These are phyloP conservation scores for Cucurbita maxima DNA, from an alignment of 306 rosid species.

Conservation along the genomic window DNA sequence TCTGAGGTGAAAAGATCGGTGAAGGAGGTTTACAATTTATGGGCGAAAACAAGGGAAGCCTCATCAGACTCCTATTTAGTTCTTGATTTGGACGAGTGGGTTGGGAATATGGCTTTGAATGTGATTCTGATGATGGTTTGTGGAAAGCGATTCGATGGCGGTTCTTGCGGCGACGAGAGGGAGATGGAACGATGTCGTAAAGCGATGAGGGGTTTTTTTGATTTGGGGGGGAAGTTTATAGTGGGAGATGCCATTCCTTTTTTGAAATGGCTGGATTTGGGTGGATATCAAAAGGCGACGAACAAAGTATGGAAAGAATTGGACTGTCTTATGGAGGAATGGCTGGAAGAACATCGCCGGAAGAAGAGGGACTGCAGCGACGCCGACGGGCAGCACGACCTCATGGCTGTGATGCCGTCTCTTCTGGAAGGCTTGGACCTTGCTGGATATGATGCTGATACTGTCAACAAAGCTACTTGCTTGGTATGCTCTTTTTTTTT, in stretches of 20 bases:
- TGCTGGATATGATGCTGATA: conserved; percentile 25
- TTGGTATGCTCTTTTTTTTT: conserved; percentile 10
- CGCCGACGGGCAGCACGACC: conserved; percentile 11
- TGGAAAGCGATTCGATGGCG: conserved; percentile 10
- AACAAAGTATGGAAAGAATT: conserved; percentile 15
- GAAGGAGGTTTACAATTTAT: conserved; percentile 11
- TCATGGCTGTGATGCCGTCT: conserved; percentile 23
- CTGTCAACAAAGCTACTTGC: conserved; percentile 32
- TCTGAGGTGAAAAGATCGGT: conserved; percentile 14
- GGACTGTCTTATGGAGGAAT: conserved; percentile 12
- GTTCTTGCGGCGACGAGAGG: too few relatives aligned
- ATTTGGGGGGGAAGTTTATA: conserved; percentile 9
- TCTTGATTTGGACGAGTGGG: conserved; percentile 16
- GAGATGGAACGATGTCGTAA: conserved; percentile 2
- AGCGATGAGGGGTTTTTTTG: conserved; percentile 15
- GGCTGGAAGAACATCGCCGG: conserved; percentile 33
- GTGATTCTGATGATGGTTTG: conserved; percentile 26
- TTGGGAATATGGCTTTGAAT: conserved; percentile 28
- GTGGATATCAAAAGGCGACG: conserved; percentile 33
- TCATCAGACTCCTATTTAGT: neutral
- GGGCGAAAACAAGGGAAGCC: neutral
- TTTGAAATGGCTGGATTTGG: conserved; percentile 34
- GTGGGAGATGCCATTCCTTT: conserved; percentile 30
- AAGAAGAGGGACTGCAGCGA: neutral
- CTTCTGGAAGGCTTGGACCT: conserved; percentile 10